Base-by-base conservation (phyloP, 73 alveolate species). In the Durusdinium trenchii region DNA sequence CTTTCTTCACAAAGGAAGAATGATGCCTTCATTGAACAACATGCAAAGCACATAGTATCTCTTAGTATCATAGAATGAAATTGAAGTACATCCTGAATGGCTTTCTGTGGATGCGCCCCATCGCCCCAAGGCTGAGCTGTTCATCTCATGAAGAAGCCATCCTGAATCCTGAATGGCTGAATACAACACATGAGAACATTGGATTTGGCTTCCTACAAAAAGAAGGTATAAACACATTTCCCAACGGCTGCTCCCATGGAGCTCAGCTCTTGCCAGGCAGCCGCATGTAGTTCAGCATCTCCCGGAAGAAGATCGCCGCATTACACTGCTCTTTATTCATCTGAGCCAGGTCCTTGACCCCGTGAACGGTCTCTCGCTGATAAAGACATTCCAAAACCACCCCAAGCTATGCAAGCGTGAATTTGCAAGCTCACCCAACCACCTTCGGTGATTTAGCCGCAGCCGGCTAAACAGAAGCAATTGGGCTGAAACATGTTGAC, bases 251-350 rank as follows among this genome's bases (percentile, higher is more conserved):
- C 69, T 16, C 69, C 79, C 45, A 64, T 0, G n/a, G 45, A 18
- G 79, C n/a, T n/a, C n/a, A n/a, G 45, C 26, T 79, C 73, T 16
- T 38, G 4, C 47, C 95, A 10, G 20, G 98, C 12, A 3, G 89
- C 98, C 50, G 81, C 98, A 91, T 69, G 60, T 91, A 91, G 43
- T 18, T 16, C 43, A 91, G 62, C 89, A 91, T 47, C 62, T 91
- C 98, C 28, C 98, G 71, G 76, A 91, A 91, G 89, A 91, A 91
- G 76, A 47, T 91, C 18, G 98, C 98, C 20, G 98, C 98, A 35
- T 67, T 91, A 60, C 89, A 69, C 76, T 89, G 96, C 10, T 89
- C 96, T 47, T 89, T 89, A 42, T 69, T 57, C 96, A 89, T 89
- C 96, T 89, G 61, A 14, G 96, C 96, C 23, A 62, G 26, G 86